Base-by-base conservation (phyloP, 2,329 filamentous ascomycete genomes). In the Zasmidium citrigriseum region DNA sequence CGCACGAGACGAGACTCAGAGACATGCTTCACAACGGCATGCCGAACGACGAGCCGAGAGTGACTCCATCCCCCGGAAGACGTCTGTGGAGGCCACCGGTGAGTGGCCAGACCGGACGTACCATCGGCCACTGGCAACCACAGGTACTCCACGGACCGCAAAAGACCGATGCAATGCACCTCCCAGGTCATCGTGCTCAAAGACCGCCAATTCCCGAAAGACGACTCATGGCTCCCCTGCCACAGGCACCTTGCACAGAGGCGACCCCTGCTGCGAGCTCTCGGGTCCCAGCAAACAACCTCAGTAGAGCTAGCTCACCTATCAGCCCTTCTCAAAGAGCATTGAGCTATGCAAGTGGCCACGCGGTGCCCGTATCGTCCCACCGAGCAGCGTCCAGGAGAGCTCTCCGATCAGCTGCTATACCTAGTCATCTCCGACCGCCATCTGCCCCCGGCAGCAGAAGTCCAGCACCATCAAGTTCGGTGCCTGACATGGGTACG, bases 1-100 rank as follows among this genome's bases (percentile, higher is more conserved):
- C 3, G 14, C 24, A 25, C 24, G 46, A 20, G 48, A 50, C 24
- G 48, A 50, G 48, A n/a, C 34, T 41, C 34, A 41, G 34, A 41
- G 34, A 41, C 5, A 41, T 41, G 34, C 34, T 41, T n/a, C 34
- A 41, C 7, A 41, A 41, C 16, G 34, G 34, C 7, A 41, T 41
- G 34, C 34, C 34, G 34, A 41, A n/a, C 18, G 34, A 41, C 34
- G 34, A 41, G 34, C 34, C 34, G 34, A 41, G 34, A 4, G 34
- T 11, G 14, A 16, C 7, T n/a, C 34, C 12, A 41, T 9, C 16
- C 4, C 34, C 34, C 4, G 34, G 34, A n/a, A 41, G 34, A 41
- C 34, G 34, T 41, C 4, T 58, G 10, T 73, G 71, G 71, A 61
- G 70, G 45, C 70, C 71, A 38, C 70, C 71, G 16, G 60, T 61